Conservation (phyloP, 2,329 filamentous ascomycete genomes). For the Alternaria ventricosa region DNA sequence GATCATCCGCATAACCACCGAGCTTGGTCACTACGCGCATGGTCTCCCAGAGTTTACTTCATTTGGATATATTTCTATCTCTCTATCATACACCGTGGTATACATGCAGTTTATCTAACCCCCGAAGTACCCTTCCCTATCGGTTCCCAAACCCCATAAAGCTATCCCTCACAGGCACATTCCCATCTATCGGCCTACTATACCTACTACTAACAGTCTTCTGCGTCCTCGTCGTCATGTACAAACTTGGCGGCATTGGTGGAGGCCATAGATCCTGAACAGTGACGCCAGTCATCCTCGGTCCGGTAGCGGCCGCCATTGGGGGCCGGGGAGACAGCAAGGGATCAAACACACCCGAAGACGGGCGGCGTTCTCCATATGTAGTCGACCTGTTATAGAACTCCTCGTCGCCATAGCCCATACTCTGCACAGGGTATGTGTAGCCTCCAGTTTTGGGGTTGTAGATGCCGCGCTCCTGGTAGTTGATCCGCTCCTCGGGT, state of each 20-base stretch:
- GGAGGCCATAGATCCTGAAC: slow-evolving; percentile 19
- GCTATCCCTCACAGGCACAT: slow-evolving; percentile 8
- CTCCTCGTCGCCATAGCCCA: not conserved
- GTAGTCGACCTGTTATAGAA: not conserved
- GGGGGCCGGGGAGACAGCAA: slow-evolving; percentile 3
- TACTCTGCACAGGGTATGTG: not conserved
- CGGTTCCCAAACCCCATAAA: slow-evolving; percentile 2
- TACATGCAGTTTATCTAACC: not conserved
- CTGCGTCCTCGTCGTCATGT: not conserved
- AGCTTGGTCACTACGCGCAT: not conserved
- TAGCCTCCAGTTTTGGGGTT: slow-evolving; percentile 6
- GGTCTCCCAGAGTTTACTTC: not conserved
- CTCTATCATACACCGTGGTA: not conserved
- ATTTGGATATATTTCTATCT: too few species aligned
- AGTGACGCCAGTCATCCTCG: slow-evolving; percentile 18
- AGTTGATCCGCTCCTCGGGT: slow-evolving; percentile 7
- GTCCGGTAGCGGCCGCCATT: not conserved
- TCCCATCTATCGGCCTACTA: slow-evolving; percentile 11
- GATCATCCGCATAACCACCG: not conserved
- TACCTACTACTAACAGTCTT: slow-evolving; percentile 2
- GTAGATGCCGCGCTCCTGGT: slow-evolving; percentile 17
- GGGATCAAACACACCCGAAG: slow-evolving; percentile 17
- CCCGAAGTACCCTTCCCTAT: not conserved
- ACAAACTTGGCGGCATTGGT: slow-evolving; percentile 7
- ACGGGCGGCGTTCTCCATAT: slow-evolving; percentile 10